Evolutionary conservation across 352 stramenopile species (phyloP).

Genomic region (Globisporangium lucens): DNA sequence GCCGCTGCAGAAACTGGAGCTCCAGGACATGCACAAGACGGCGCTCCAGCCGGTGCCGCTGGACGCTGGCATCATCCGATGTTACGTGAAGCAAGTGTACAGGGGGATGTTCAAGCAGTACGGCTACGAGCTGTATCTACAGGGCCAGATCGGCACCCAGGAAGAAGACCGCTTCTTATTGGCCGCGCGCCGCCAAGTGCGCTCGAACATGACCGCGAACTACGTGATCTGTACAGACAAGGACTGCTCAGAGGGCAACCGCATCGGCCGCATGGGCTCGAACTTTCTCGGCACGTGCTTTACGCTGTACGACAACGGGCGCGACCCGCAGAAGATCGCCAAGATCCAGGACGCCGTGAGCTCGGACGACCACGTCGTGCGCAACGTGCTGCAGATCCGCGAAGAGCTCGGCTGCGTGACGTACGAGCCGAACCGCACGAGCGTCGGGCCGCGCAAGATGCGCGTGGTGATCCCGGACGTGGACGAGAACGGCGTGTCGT

Average conservation of each 20-base stretch:
- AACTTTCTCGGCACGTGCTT: conserved; percentile 88
- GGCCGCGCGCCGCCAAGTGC: conserved; percentile 71
- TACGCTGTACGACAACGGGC: conserved; percentile 86
- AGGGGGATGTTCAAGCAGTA: conserved; percentile 87
- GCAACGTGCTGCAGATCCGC: conserved; percentile 86
- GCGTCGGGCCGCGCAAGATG: conserved; percentile 84
- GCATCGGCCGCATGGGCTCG: conserved; percentile 86
- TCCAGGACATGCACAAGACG: conserved; percentile 76
- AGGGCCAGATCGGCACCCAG: conserved; percentile 80
- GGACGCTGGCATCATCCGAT: conserved; percentile 83
- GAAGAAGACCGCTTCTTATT: conserved; percentile 82
- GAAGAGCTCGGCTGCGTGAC: conserved; percentile 84
- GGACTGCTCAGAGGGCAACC: conserved; percentile 62
- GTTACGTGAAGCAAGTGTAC: conserved; percentile 88
- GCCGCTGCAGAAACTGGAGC: conserved; percentile 78
- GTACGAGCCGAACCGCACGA: conserved; percentile 86
- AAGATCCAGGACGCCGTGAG: conserved; percentile 85
- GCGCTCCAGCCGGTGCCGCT: conserved; percentile 75
- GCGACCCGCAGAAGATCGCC: conserved; percentile 83
- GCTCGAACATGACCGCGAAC: conserved; percentile 88
- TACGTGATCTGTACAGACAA: conserved; percentile 86
- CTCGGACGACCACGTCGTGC: conserved; percentile 53
- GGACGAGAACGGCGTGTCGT: conserved; percentile 73
- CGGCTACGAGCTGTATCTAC: conserved; percentile 79
- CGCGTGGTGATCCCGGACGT: conserved; percentile 79